phyloP scores from a whole-genome alignment of 192 early-diverging fungal species.

The Oehlia diaphana region DNA sequence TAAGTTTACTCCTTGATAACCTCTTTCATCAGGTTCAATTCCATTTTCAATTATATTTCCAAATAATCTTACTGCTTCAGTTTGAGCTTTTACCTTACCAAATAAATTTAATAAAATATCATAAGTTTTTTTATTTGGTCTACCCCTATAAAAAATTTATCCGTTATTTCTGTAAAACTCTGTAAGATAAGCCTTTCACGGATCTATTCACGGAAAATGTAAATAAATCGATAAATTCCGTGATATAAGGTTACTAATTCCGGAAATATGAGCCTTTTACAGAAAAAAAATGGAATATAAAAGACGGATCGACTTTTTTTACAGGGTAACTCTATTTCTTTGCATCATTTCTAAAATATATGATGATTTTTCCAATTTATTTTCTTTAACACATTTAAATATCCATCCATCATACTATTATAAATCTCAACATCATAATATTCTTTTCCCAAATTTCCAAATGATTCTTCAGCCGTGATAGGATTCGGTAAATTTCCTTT shows the following conservation, averaged over 20 bases:
- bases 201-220: no score
- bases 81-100: neutral
- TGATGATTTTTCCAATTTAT: neutral
- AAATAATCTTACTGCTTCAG: neutral
- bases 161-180: no score
- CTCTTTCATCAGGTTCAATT: neutral
- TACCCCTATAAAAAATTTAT: no score
- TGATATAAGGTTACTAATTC: no score
- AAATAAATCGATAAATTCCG: no score
- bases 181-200: no score
- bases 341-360: conserved; percentile 12
- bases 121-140: conserved; percentile 12
- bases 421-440: neutral
- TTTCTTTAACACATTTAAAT: conserved; percentile 6
- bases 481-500: neutral
- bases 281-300: no score
- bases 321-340: neutral
- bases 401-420: conserved; percentile 7
- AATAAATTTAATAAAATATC: conserved; percentile 13
- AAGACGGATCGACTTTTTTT: no score
- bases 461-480: neutral
- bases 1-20: neutral
- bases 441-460: neutral
- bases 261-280: no score
- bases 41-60: neutral